Evolutionary conservation across 805 yeast genomes (phyloP).

Genomic region (Myxozyma melibiosi): DNA sequence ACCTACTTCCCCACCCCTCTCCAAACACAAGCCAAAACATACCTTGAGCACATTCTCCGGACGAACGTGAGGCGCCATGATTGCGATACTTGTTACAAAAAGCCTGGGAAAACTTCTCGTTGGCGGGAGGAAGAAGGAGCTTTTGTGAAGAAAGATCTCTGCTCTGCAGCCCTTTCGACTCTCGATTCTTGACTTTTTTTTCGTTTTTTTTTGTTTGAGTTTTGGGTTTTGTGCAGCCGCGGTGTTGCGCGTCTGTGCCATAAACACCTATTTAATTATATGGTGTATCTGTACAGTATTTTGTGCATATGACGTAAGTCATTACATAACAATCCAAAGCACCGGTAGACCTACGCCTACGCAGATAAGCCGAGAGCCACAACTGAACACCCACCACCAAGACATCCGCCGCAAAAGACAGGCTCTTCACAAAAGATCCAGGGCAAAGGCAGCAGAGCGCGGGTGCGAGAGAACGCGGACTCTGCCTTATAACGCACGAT

Average conservation of each 20-base stretch:
- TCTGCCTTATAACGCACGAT: no score
- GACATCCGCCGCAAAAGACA: no score
- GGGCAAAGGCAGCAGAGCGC: no score
- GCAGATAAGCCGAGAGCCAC: not conserved
- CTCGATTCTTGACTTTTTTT: not conserved
- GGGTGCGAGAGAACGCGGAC: no score
- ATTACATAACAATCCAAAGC: no score
- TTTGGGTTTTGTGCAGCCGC: not conserved
- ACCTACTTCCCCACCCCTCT: no score
- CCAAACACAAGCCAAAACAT: conserved; percentile 13
- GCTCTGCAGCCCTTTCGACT: not conserved
- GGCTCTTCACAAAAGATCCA: no score
- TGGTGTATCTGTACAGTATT: not conserved
- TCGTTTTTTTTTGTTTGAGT: not conserved
- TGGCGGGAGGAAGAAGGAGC: not conserved
- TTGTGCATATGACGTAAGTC: not conserved
- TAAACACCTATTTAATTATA: not conserved
- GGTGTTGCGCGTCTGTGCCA: not conserved
- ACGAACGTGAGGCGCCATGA: conserved; percentile 49
- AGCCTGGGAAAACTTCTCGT: no score
- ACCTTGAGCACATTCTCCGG: conserved; percentile 50
- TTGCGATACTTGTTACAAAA: conserved; percentile 5
- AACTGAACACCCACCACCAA: not conserved
- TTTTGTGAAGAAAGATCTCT: not conserved
- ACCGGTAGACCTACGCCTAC: no score